Evolutionary conservation across 2,329 filamentous ascomycete species (phyloP).

Genomic region (Colletotrichum sp.): DNA sequence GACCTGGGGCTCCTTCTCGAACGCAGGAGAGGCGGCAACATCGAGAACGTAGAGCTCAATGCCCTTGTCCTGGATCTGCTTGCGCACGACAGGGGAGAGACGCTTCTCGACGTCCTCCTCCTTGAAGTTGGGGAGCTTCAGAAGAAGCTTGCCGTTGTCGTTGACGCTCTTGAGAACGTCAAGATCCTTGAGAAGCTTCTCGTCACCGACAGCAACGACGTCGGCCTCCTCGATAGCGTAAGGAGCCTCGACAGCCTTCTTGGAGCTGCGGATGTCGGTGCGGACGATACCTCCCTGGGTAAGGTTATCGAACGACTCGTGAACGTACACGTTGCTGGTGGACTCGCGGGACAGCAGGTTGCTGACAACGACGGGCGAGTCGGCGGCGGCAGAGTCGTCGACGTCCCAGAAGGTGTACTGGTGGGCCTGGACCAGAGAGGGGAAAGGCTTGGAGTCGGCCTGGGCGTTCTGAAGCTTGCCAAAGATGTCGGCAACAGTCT

Average conservation of each 20-base stretch:
- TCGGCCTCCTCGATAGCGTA: conserved; percentile 83
- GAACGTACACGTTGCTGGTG: conserved; percentile 65
- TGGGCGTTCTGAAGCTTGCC: conserved; percentile 58
- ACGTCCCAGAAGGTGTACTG: conserved; percentile 96
- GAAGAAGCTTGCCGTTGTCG: conserved; percentile 72
- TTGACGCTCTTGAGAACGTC: conserved; percentile 76
- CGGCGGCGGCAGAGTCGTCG: conserved; percentile 72
- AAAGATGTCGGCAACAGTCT: conserved; percentile 54
- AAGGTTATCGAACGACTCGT: conserved; percentile 69
- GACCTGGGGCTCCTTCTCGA: conserved; percentile 66
- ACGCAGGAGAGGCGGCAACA: conserved; percentile 67
- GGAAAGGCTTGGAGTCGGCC: conserved; percentile 45
- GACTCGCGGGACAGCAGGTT: conserved; percentile 73
- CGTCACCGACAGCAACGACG: conserved; percentile 77
- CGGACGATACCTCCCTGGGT: conserved; percentile 79
- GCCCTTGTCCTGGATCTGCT: conserved; percentile 71
- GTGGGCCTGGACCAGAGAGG: conserved; percentile 63
- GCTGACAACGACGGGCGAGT: conserved; percentile 66
- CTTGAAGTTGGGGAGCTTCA: conserved; percentile 81
- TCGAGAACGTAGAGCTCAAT: conserved; percentile 80
- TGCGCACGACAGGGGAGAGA: conserved; percentile 73
- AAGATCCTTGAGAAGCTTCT: conserved; percentile 77
- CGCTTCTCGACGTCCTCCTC: conserved; percentile 91
- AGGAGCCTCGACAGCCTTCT: conserved; percentile 82
- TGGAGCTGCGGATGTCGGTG: conserved; percentile 84